Percentiles rank a stretch among this genome's conserved stretches.
phyloP scores from a whole-genome alignment of 345 rosid species.

The Fremontodendron californicum region DNA sequence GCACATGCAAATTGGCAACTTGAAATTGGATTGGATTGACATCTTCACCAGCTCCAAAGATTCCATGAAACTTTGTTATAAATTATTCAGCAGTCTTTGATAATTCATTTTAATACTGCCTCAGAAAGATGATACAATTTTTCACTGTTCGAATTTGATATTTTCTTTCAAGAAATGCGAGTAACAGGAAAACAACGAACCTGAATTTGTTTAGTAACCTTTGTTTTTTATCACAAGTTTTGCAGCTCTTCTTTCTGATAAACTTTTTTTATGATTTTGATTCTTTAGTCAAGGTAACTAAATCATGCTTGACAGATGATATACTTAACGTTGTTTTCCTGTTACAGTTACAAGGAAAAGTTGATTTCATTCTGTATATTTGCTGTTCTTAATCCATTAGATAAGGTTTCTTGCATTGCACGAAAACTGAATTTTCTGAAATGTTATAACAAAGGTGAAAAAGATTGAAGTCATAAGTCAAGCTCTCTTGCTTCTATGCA shows the following conservation, averaged over 20 bases:
- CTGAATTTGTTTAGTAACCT: neutral
- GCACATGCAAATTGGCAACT: too few species aligned
- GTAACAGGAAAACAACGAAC: too few species aligned
- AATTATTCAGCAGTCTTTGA: too few species aligned
- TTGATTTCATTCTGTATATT: neutral
- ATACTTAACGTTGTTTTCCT: constrained; percentile 36
- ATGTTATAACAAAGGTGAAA: neutral
- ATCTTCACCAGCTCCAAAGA: too few species aligned
- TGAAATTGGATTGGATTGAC: too few species aligned
- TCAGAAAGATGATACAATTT: too few species aligned
- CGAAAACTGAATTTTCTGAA: neutral
- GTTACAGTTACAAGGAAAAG: constrained; percentile 29
- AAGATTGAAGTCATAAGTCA: neutral
- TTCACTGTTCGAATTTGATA: too few species aligned
- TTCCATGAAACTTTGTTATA: too few species aligned
- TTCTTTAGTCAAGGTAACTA: neutral
- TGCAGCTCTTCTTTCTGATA: neutral
- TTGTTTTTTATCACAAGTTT: neutral
- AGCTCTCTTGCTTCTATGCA: neutral
- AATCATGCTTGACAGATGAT: neutral
- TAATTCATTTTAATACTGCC: too few species aligned
- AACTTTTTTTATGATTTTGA: neutral
- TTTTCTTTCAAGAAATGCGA: too few species aligned
- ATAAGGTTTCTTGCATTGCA: neutral
- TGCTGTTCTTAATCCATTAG: neutral